These are phyloP conservation scores for Triticum urartu DNA, from an alignment of 176 grass and related monocot genomes.

Conservation along the genomic window DNA sequence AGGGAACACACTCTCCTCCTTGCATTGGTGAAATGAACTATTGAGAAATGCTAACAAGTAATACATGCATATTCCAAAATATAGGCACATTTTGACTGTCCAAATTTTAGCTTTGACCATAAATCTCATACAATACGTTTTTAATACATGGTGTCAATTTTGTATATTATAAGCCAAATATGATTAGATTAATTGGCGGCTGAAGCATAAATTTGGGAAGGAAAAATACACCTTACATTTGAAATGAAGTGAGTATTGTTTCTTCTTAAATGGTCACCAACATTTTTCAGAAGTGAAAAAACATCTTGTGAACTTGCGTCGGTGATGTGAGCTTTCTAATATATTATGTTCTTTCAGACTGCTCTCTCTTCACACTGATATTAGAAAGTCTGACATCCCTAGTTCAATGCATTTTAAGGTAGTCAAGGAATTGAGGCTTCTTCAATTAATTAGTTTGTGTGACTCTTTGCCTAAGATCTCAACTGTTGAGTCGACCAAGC, in stretches of 20 bases:
- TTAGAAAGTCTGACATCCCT: background rate
- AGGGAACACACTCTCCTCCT: background rate
- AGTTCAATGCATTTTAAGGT: conserved; percentile 19
- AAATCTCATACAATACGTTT: background rate
- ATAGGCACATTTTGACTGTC: background rate
- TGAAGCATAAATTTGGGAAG: background rate
- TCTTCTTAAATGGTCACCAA: conserved; percentile 7
- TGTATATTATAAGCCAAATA: background rate
- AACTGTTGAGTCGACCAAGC: background rate
- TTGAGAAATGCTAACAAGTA: background rate
- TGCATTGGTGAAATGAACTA: conserved; percentile 23
- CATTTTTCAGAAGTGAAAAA: background rate
- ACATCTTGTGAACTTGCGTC: conserved; percentile 17
- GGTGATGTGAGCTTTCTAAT: background rate
- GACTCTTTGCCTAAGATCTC: background rate
- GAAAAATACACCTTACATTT: background rate
- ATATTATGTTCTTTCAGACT: background rate
- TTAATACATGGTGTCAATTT: background rate
- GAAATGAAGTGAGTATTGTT: background rate
- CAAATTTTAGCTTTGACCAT: background rate
- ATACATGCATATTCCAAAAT: background rate
- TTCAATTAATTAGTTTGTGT: background rate
- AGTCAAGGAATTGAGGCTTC: conserved; percentile 10
- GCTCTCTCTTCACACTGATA: background rate
- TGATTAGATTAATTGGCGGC: background rate